phyloP scores from a whole-genome alignment of 2,329 filamentous ascomycete species.

The Coniochaeta pulveracea region DNA sequence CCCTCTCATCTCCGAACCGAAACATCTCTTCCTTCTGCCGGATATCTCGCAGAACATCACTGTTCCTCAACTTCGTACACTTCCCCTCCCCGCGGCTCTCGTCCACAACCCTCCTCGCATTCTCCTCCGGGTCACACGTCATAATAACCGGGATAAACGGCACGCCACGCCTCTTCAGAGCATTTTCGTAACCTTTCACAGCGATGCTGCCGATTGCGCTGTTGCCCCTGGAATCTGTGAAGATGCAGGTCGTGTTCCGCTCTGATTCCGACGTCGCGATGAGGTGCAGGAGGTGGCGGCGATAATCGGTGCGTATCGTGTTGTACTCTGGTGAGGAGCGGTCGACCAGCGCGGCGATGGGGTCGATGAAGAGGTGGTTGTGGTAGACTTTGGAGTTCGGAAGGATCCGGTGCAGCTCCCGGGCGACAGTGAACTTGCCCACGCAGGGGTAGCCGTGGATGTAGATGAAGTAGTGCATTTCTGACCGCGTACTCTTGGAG shows the following conservation, averaged over 20 bases:
- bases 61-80: conserved; percentile 13
- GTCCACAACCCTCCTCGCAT: conserved; percentile 10
- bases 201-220: conserved; percentile 4
- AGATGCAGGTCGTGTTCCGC: conserved; percentile 12
- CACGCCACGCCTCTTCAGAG: conserved; percentile 10
- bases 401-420: conserved; percentile 15
- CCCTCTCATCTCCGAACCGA: conserved; percentile 10
- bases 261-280: conserved; percentile 7
- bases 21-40: conserved; percentile 12
- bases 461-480: conserved; percentile 18
- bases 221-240: conserved; percentile 13
- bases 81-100: conserved; percentile 5
- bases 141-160: conserved; percentile 17
- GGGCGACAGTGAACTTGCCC: conserved; percentile 19
- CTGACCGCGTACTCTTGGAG: no score
- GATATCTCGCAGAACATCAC: conserved; percentile 11
- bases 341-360: conserved; percentile 11
- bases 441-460: conserved; percentile 21
- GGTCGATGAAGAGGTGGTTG: conserved; percentile 20
- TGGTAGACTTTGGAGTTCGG: conserved; percentile 15
- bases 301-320: conserved; percentile 8
- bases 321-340: conserved; percentile 13
- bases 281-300: conserved; percentile 4
- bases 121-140: conserved; percentile 15
- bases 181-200: conserved; percentile 12